Conservation (phyloP, 176 grass and related monocot species). For the Bothriochloa decipiens region DNA sequence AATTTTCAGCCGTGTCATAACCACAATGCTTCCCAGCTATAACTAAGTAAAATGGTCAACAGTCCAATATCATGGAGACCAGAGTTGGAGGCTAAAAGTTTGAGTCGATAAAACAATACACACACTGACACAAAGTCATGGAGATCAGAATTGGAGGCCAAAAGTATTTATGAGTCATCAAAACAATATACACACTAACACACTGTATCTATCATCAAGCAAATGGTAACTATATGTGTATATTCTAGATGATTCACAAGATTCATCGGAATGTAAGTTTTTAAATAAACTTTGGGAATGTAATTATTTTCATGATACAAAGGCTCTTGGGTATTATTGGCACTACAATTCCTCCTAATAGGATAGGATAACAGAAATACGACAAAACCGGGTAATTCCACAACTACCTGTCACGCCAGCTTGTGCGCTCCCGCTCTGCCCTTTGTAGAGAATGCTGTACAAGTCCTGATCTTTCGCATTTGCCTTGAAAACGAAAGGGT, state of each 20-base stretch:
- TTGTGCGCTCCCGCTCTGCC: slow-evolving; percentile 44
- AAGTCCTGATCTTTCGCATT: slow-evolving; percentile 52
- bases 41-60: slow-evolving; percentile 27
- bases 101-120: too few relatives aligned
- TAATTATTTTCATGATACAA: not conserved
- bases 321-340: not conserved
- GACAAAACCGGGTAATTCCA: slow-evolving; percentile 5
- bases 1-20: not conserved
- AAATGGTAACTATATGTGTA: not conserved
- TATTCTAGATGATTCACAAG: slow-evolving; percentile 1
- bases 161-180: too few relatives aligned
- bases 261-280: not conserved
- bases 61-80: not conserved
- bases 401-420: slow-evolving; percentile 45
- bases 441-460: slow-evolving; percentile 57
- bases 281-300: not conserved
- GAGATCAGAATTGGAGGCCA: too few relatives aligned
- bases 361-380: slow-evolving; percentile 2
- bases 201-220: not conserved
- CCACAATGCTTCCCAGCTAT: slow-evolving; percentile 28
- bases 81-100: too few relatives aligned
- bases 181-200: too few relatives aligned
- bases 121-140: not conserved
- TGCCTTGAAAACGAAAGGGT: slow-evolving; percentile 31
- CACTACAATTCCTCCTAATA: not conserved